Evolutionary conservation across 805 yeast species (phyloP).

Genomic region (Nematodospora valgi): DNA sequence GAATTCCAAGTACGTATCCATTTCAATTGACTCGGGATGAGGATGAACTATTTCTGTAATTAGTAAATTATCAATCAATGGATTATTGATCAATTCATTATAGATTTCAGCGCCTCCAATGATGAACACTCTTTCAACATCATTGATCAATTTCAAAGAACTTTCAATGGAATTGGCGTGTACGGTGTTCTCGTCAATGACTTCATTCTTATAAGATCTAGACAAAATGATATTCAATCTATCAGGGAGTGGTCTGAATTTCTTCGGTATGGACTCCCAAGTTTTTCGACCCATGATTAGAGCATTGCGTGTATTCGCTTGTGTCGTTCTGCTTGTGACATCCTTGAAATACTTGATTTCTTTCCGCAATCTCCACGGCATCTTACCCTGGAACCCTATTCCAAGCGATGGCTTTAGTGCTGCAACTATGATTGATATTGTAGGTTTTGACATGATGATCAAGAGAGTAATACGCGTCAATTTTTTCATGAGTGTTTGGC

Average conservation of each 20-base stretch:
- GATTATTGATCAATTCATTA: slow-evolving; percentile 45
- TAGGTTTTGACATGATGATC: slow-evolving; percentile 11
- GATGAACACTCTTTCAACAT: slow-evolving; percentile 62
- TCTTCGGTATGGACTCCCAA: slow-evolving; percentile 88
- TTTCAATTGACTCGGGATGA: slow-evolving; percentile 37
- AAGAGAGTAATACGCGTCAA: slow-evolving; percentile 2
- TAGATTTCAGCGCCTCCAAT: slow-evolving; percentile 95
- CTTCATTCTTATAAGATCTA: slow-evolving; percentile 29
- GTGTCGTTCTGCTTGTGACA: slow-evolving; percentile 52
- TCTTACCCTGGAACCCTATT: slow-evolving; percentile 73
- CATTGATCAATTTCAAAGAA: slow-evolving; percentile 15
- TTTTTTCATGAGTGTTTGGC: no score
- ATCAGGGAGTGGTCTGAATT: slow-evolving; percentile 77
- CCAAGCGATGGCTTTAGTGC: slow-evolving; percentile 78
- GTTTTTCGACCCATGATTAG: slow-evolving; percentile 96
- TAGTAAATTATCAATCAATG: slow-evolving; percentile 51
- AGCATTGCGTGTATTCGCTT: slow-evolving; percentile 47
- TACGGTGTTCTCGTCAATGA: slow-evolving; percentile 19
- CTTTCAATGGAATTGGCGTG: slow-evolving; percentile 26
- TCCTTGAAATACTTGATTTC: slow-evolving; percentile 85
- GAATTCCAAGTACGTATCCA: slow-evolving; percentile 69
- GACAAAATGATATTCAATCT: slow-evolving; percentile 78
- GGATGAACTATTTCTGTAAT: slow-evolving; percentile 60
- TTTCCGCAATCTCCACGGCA: slow-evolving; percentile 84
- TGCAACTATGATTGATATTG: slow-evolving; percentile 67